phyloP scores from a whole-genome alignment of 495 filamentous ascomycete species.

The Chlorociboria aeruginascens region DNA sequence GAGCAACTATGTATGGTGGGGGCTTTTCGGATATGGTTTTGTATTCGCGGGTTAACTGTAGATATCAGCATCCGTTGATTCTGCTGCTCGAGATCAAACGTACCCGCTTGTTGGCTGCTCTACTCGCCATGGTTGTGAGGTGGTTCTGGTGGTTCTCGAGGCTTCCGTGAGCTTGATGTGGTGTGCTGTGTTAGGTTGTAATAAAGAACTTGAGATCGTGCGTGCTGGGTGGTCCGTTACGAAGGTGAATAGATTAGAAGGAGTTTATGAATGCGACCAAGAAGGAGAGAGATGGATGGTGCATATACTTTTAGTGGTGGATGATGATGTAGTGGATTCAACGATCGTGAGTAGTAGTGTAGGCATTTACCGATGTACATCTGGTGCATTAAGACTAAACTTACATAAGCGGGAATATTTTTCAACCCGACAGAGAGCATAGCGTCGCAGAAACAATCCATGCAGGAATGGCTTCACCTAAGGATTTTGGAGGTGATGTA shows the following conservation, averaged over 20 bases:
- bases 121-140: conserved; percentile 54
- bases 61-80: not conserved
- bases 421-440: not conserved
- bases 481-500: conserved; percentile 37
- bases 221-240: too few species aligned
- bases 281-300: too few species aligned
- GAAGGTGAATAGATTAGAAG: too few species aligned
- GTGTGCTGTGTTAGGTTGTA: too few species aligned
- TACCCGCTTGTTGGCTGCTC: conserved; percentile 75
- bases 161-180: too few species aligned
- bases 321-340: too few species aligned
- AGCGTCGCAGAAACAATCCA: not conserved
- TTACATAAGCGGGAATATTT: conserved; percentile 1
- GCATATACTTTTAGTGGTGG: too few species aligned
- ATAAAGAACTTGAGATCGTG: too few species aligned
- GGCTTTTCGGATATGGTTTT: conserved; percentile 83
- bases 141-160: too few species aligned
- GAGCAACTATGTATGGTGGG: conserved; percentile 84
- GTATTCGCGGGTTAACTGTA: conserved; percentile 85
- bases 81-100: conserved; percentile 20
- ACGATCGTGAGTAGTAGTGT: too few species aligned
- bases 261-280: too few species aligned
- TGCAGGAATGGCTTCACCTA: conserved; percentile 35
- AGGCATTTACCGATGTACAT: too few species aligned
- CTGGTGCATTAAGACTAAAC: not conserved